Conservation (phyloP, 2,329 filamentous ascomycete species). For the Pseudogymnoascus sp. region DNA sequence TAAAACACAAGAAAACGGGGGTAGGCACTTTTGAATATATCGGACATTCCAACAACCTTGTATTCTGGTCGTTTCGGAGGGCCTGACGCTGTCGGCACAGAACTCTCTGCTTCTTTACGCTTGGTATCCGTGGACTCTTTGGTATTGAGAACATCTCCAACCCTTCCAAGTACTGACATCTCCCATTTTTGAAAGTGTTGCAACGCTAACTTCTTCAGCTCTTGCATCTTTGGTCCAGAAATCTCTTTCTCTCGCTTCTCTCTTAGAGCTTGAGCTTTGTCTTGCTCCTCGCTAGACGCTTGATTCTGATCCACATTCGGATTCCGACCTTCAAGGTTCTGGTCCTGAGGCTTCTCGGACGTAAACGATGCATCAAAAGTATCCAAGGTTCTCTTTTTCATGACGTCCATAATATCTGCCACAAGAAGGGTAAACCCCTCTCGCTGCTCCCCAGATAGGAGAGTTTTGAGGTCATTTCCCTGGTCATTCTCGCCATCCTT, state of each 20-base stretch:
- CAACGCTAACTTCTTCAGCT: constrained; percentile 63
- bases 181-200: constrained; percentile 77
- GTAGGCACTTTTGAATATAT: constrained; percentile 1
- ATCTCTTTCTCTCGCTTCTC: constrained; percentile 41
- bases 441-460: constrained; percentile 26
- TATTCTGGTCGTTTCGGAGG: constrained; percentile 16
- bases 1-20: constrained; percentile 10
- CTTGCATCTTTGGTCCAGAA: constrained; percentile 44
- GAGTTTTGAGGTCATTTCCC: constrained; percentile 24
- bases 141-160: constrained; percentile 60
- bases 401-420: constrained; percentile 45
- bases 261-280: constrained; percentile 25
- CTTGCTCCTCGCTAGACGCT: constrained; percentile 22
- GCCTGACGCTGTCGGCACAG: constrained; percentile 20
- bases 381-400: constrained; percentile 44
- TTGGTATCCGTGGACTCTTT: constrained; percentile 34
- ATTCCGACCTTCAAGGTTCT: constrained; percentile 31
- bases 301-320: constrained; percentile 27
- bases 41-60: constrained; percentile 25
- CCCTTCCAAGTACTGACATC: constrained; percentile 56
- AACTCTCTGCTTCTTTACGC: constrained; percentile 24
- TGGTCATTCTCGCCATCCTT: constrained; percentile 12
- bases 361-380: constrained; percentile 39
- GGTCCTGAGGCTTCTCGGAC: constrained; percentile 24
- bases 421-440: constrained; percentile 45